phyloP scores from a whole-genome alignment of 352 stramenopile species.

The Thalassiosira pacifica region DNA sequence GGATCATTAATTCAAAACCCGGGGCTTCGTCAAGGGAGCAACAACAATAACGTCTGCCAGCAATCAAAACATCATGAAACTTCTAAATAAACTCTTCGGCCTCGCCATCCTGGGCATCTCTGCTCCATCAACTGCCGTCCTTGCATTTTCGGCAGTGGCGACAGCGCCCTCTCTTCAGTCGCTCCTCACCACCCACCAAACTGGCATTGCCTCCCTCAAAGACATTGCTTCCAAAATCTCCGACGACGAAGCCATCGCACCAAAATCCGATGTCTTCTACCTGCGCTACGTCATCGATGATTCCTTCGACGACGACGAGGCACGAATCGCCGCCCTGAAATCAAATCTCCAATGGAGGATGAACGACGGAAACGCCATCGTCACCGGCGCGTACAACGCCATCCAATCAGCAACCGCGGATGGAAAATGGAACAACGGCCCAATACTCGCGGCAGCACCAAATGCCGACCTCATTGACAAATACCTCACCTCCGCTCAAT shows the following conservation, averaged over 20 bases:
- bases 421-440: conserved; percentile 73
- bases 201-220: conserved; percentile 48
- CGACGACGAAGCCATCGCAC: conserved; percentile 61
- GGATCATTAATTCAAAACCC: no score
- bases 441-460: conserved; percentile 70
- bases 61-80: no score
- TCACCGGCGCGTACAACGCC: conserved; percentile 63
- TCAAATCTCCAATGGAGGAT: conserved; percentile 67
- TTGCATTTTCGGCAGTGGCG: no score
- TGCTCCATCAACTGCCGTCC: conserved; percentile 12
- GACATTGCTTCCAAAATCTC: conserved; percentile 42
- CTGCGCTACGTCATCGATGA: conserved; percentile 59
- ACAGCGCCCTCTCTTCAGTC: conserved; percentile 39
- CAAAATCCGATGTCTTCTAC: conserved; percentile 77
- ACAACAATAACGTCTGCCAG: no score
- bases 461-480: conserved; percentile 61
- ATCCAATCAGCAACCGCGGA: conserved; percentile 50
- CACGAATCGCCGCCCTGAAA: conserved; percentile 56
- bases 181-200: conserved; percentile 33
- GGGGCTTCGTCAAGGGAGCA: no score
- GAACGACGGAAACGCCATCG: conserved; percentile 69
- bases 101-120: neutral
- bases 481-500: conserved; percentile 68
- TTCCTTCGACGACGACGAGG: conserved; percentile 52
- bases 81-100: neutral